Conservation (phyloP, 2,329 filamentous ascomycete species). For the Zopfia rhizophila region DNA sequence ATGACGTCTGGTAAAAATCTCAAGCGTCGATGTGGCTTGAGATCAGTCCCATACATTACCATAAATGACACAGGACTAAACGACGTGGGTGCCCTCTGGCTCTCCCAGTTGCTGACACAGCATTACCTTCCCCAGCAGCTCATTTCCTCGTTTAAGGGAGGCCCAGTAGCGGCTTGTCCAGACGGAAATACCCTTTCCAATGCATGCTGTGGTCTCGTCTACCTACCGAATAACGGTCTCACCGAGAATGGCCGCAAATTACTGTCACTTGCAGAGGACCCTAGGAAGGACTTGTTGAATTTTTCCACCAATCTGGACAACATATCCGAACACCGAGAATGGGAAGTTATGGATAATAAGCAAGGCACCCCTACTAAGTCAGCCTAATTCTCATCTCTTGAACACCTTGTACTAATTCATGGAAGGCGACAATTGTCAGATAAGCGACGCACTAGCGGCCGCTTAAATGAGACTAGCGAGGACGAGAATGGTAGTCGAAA, state of each 20-base stretch:
- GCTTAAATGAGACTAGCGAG: no score
- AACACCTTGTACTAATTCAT: no score
- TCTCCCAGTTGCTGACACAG: conserved; percentile 52
- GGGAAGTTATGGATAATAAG: no score
- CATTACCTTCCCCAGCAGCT: conserved; percentile 50
- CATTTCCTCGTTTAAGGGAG: no score
- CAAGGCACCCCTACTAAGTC: no score
- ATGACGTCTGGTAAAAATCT: conserved; percentile 12
- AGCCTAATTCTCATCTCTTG: no score
- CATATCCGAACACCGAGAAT: no score
- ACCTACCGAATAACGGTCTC: conserved; percentile 37
- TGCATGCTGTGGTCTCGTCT: conserved; percentile 46
- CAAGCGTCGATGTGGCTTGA: conserved; percentile 46
- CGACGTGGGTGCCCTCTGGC: conserved; percentile 52
- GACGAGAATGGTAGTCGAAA: no score
- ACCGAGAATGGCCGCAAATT: conserved; percentile 15
- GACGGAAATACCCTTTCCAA: conserved; percentile 39
- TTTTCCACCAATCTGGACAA: no score
- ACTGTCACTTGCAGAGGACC: conserved; percentile 9
- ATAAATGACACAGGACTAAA: conserved; percentile 46
- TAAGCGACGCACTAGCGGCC: no score
- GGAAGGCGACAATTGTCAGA: no score
- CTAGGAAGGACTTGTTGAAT: background rate
- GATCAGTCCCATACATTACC: conserved; percentile 53
- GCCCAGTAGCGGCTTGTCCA: no score